Percentiles rank a stretch among this genome's conserved stretches.
These are phyloP conservation scores for Curvularia eragrostidis DNA, from an alignment of 2,329 filamentous ascomycete genomes.

Conservation along the genomic window DNA sequence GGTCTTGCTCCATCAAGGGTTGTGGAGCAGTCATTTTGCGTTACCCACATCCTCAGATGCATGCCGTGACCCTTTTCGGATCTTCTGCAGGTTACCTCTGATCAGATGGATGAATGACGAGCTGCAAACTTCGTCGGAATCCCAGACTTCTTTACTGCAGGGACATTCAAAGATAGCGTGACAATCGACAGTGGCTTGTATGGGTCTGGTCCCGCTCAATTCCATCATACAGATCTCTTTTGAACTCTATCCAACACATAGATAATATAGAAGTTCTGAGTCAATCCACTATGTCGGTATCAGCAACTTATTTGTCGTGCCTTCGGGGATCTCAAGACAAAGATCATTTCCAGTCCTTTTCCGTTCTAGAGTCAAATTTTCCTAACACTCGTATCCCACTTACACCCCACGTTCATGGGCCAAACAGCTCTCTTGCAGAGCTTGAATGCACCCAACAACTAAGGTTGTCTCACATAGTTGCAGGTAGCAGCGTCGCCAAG, in stretches of 20 bases:
- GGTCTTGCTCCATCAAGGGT: conserved; percentile 9
- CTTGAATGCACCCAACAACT: neutral
- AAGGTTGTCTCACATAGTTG: neutral
- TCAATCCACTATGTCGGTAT: neutral
- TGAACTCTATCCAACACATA: neutral
- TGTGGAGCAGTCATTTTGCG: conserved; percentile 1
- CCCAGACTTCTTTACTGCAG: conserved; percentile 1
- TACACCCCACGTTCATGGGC: neutral
- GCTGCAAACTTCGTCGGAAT: conserved; percentile 1
- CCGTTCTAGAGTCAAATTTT: neutral
- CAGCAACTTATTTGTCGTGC: neutral
- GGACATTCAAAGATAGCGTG: conserved; percentile 9
- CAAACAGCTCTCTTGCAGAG: neutral
- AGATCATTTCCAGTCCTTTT: neutral
- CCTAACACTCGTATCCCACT: neutral
- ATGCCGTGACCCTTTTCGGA: conserved; percentile 7
- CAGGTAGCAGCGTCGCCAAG: neutral
- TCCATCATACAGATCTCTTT: neutral
- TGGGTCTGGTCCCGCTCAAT: conserved; percentile 2
- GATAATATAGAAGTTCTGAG: neutral
- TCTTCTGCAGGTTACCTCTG: neutral
- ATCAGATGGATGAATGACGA: conserved; percentile 15
- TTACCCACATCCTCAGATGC: conserved; percentile 17
- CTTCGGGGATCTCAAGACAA: neutral
- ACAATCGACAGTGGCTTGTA: neutral